Evolutionary conservation across 805 yeast species (phyloP).

Genomic region (Hyphopichia homilentoma): DNA sequence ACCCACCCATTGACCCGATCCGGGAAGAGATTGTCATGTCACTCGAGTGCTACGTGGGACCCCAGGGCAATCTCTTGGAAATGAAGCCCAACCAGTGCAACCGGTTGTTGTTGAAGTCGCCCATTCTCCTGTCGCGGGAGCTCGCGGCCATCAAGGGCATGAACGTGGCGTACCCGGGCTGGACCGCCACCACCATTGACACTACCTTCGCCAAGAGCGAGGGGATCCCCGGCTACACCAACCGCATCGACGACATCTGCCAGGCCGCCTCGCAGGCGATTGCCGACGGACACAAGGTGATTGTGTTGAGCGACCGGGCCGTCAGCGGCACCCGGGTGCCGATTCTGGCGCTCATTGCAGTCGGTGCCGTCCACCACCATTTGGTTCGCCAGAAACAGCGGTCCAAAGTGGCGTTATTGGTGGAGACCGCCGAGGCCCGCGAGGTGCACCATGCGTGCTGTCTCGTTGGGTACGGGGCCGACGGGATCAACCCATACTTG

Average conservation of each 20-base stretch:
- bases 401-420: constrained; percentile 85
- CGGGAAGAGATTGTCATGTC: constrained; percentile 97
- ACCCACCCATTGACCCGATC: constrained; percentile 98
- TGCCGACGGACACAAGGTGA: constrained; percentile 66
- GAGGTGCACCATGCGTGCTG: constrained; percentile 97
- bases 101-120: constrained; percentile 77
- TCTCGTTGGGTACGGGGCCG: constrained; percentile 95
- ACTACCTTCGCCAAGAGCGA: constrained; percentile 82
- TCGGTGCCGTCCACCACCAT: constrained; percentile 96
- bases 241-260: constrained; percentile 82
- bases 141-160: constrained; percentile 72
- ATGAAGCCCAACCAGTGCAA: constrained; percentile 92
- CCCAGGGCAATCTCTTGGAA: constrained; percentile 95
- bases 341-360: constrained; percentile 84
- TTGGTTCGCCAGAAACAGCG: constrained; percentile 94
- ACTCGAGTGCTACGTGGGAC: constrained; percentile 93
- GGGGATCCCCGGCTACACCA: constrained; percentile 82
- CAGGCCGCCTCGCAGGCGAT: constrained; percentile 84
- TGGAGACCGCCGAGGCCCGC: constrained; percentile 96
- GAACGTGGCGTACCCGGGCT: constrained; percentile 71
- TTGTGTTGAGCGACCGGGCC: constrained; percentile 71
- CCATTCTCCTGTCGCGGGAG: constrained; percentile 72
- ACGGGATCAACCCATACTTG: constrained; percentile 90
- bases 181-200: constrained; percentile 82
- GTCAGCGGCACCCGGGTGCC: constrained; percentile 64